Evolutionary conservation across 2,329 filamentous ascomycete genomes (phyloP).

Genomic region (Pseudogymnoascus sp.): DNA sequence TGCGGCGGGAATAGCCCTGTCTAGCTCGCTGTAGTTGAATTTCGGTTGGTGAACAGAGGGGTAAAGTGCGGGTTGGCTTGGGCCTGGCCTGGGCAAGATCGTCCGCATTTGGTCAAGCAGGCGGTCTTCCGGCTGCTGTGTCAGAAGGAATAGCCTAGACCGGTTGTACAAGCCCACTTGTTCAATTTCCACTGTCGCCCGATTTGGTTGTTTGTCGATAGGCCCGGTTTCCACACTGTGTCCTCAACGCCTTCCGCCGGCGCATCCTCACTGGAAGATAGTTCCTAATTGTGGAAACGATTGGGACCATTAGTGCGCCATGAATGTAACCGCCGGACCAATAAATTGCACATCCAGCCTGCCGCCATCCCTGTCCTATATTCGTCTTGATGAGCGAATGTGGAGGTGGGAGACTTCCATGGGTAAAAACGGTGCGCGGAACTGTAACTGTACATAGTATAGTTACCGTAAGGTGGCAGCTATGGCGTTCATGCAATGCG

Average conservation of each 20-base stretch:
- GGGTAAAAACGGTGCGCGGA: background rate
- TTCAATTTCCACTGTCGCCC: background rate
- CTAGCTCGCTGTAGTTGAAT: background rate
- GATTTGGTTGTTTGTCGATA: background rate
- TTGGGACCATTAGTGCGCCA: background rate
- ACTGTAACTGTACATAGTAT: background rate
- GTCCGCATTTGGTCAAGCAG: background rate
- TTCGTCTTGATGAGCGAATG: background rate
- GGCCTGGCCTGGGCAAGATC: background rate
- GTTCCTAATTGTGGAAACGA: background rate
- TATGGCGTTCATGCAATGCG: conserved; percentile 4
- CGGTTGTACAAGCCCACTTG: background rate
- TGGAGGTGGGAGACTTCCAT: background rate
- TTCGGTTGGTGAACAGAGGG: conserved; percentile 1
- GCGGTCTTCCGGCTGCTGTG: background rate
- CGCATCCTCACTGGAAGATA: background rate
- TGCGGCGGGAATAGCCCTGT: conserved; percentile 3
- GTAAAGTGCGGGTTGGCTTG: conserved; percentile 4
- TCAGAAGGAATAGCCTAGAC: conserved; percentile 8
- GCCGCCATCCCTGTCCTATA: conserved; percentile 1
- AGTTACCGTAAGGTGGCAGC: background rate
- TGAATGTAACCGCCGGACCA: background rate
- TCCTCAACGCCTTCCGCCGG: background rate
- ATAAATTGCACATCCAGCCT: conserved; percentile 4
- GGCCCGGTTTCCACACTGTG: background rate